These are phyloP conservation scores for Colletotrichum plurivorum DNA, from an alignment of 2,329 filamentous ascomycete species.

Conservation along the genomic window DNA sequence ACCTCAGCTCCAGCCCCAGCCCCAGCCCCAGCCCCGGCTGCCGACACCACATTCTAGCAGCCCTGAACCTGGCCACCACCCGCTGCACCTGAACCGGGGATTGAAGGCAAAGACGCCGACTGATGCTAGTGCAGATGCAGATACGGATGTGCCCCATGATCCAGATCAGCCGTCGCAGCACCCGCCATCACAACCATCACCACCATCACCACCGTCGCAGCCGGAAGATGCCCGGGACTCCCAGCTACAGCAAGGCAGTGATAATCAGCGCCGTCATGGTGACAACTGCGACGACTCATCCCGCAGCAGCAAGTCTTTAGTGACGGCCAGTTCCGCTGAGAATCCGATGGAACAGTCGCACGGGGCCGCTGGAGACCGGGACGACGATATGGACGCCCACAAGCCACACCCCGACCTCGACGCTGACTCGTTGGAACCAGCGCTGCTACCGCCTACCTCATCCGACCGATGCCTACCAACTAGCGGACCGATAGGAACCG, in stretches of 20 bases:
- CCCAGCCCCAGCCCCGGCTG: conserved; percentile 29
- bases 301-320: conserved; percentile 27
- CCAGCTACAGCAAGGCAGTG: not conserved
- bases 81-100: conserved; percentile 25
- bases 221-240: conserved; percentile 25
- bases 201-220: conserved; percentile 36
- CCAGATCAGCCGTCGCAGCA: not conserved
- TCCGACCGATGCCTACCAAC: conserved; percentile 39
- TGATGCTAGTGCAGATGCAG: conserved; percentile 1
- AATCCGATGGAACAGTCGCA: conserved; percentile 24
- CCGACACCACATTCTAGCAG: conserved; percentile 26
- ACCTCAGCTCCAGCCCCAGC: conserved; percentile 7
- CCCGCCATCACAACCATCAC: not conserved
- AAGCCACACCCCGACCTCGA: conserved; percentile 30
- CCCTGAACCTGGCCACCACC: conserved; percentile 27
- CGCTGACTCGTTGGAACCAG: conserved; percentile 32
- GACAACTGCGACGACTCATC: conserved; percentile 4
- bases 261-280: conserved; percentile 10
- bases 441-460: conserved; percentile 38
- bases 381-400: conserved; percentile 24
- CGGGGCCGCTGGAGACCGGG: conserved; percentile 27
- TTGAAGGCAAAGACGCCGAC: conserved; percentile 36
- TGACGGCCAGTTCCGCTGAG: conserved; percentile 38
- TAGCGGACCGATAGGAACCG: conserved; percentile 48
- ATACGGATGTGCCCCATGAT: conserved; percentile 10